phyloP scores from a whole-genome alignment of 768 basidiomycete species.

The Podaxis sp. region DNA sequence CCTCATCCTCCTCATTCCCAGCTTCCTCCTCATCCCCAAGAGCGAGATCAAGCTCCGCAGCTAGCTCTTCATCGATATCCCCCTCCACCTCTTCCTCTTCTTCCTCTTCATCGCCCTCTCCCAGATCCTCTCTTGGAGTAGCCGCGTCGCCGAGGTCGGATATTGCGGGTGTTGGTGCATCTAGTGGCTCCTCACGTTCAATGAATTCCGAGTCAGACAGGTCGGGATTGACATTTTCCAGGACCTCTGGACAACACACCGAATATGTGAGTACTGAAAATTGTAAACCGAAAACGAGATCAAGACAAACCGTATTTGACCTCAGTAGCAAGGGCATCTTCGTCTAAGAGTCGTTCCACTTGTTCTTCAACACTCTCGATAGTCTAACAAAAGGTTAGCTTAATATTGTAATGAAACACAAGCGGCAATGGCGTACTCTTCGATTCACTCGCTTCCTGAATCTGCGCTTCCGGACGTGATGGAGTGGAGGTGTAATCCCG shows the following conservation, averaged over 20 bases:
- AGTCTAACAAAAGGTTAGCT: constrained; percentile 47
- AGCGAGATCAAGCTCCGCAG: constrained; percentile 85
- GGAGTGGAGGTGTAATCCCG: constrained; percentile 91
- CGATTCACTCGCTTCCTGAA: constrained; percentile 89
- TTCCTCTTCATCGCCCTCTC: constrained; percentile 56
- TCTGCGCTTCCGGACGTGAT: constrained; percentile 85
- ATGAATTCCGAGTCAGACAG: constrained; percentile 87
- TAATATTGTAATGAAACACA: neutral
- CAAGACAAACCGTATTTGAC: constrained; percentile 68
- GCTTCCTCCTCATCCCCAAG: constrained; percentile 70
- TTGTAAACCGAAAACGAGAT: neutral
- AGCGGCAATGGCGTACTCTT: constrained; percentile 48
- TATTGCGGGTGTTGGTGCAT: constrained; percentile 70
- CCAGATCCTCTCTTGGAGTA: constrained; percentile 57
- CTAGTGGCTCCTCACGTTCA: constrained; percentile 64
- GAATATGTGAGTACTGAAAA: neutral
- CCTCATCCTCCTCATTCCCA: constrained; percentile 63
- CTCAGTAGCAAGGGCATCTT: constrained; percentile 72
- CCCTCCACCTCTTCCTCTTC: constrained; percentile 66
- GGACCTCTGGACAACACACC: constrained; percentile 52
- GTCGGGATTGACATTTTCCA: constrained; percentile 91
- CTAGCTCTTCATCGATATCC: constrained; percentile 86
- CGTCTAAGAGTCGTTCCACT: constrained; percentile 82
- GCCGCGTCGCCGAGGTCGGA: constrained; percentile 66
- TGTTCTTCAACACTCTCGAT: constrained; percentile 95